phyloP scores from a whole-genome alignment of 2,329 filamentous ascomycete genomes.

The Ophiostoma ulmi region DNA sequence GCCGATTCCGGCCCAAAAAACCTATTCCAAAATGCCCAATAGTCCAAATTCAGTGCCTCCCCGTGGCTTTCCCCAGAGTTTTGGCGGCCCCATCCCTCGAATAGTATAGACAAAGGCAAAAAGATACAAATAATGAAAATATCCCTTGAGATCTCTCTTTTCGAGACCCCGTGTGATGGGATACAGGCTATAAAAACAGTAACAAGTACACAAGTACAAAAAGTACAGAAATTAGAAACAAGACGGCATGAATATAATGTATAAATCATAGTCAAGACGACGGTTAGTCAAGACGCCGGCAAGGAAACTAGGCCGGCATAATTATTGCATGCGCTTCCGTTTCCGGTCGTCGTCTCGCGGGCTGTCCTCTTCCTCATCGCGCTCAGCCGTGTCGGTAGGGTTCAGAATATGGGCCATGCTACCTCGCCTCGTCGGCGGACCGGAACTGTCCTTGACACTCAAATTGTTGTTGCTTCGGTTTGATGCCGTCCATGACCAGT shows the following conservation, averaged over 20 bases:
- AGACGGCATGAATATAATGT: not conserved
- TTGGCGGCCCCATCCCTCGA: not conserved
- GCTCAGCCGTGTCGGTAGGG: constrained; percentile 52
- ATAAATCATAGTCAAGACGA: not conserved
- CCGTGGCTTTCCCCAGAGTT: not conserved
- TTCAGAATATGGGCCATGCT: constrained; percentile 62
- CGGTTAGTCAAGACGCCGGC: no score
- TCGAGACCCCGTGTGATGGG: not conserved
- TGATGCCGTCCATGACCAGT: constrained; percentile 53
- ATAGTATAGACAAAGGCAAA: not conserved
- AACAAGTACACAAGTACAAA: not conserved
- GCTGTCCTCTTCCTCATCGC: constrained; percentile 53
- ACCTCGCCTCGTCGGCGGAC: constrained; percentile 51
- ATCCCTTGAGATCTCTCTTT: not conserved
- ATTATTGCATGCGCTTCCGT: constrained; percentile 53
- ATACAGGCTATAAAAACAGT: constrained; percentile 1
- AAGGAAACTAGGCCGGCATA: no score
- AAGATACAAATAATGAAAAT: not conserved
- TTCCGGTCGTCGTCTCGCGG: constrained; percentile 55
- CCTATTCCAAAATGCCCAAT: not conserved
- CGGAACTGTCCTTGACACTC: constrained; percentile 50
- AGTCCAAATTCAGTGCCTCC: constrained; percentile 3
- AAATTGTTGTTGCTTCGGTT: constrained; percentile 43
- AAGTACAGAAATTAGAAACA: not conserved
- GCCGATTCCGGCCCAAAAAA: not conserved